A percentile compares a stretch with the other conserved stretches of the same genome.
Evolutionary conservation across 2,329 filamentous ascomycete species (phyloP).

Genomic region (Neofusicoccum sp.): DNA sequence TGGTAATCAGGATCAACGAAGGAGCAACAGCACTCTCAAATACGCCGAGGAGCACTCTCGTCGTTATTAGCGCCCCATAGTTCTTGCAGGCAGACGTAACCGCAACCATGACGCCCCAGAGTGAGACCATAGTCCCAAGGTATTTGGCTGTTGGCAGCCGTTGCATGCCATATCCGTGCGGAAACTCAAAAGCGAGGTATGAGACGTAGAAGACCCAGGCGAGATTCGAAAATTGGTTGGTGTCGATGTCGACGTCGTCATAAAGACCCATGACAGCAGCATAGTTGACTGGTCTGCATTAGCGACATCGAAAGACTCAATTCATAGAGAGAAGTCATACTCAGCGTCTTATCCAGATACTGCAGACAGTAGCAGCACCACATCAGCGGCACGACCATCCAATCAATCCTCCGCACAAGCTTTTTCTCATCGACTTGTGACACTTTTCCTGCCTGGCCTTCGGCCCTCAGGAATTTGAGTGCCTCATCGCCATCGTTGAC

Average conservation of each 20-base stretch:
- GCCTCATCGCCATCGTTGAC: too few species aligned
- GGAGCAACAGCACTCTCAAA: constrained; percentile 60
- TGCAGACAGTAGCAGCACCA: constrained; percentile 34
- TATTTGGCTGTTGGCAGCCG: constrained; percentile 58
- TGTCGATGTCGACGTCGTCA: constrained; percentile 37
- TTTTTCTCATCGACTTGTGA: constrained; percentile 28
- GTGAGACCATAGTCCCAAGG: constrained; percentile 45
- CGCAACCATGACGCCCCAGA: constrained; percentile 54
- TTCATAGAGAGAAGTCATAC: constrained; percentile 23
- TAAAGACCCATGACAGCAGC: constrained; percentile 47
- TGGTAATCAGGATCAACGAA: constrained; percentile 57
- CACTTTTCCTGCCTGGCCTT: too few species aligned
- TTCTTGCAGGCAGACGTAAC: constrained; percentile 54
- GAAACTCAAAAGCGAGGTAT: constrained; percentile 43
- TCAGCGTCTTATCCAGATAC: constrained; percentile 34
- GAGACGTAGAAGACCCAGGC: constrained; percentile 41
- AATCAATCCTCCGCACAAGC: constrained; percentile 30
- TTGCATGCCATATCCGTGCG: constrained; percentile 55
- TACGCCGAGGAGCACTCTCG: constrained; percentile 55
- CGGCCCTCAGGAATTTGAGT: too few species aligned
- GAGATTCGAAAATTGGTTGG: constrained; percentile 40
- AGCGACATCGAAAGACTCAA: too few species aligned
- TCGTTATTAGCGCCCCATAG: constrained; percentile 53
- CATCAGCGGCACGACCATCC: constrained; percentile 30
- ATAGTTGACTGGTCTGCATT: constrained; percentile 45